Evolutionary conservation across 805 yeast species (phyloP).

Genomic region (Yamadazyma olivae): DNA sequence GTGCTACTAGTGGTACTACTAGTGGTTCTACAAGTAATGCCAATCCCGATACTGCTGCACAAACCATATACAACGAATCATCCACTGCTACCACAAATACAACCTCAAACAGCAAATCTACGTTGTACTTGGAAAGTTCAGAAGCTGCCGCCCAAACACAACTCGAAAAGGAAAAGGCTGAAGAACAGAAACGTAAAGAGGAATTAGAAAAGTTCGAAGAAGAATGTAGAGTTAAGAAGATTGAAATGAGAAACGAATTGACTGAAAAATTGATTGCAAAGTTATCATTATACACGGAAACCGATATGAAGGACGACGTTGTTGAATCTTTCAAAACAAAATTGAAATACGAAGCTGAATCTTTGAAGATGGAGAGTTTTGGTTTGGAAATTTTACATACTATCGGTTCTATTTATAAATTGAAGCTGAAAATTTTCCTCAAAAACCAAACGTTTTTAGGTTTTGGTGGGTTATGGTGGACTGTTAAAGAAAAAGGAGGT

Average conservation of each 20-base stretch:
- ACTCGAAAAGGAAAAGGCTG: slow-evolving; percentile 29
- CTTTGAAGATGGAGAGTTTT: slow-evolving; percentile 76
- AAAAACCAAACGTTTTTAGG: slow-evolving; percentile 64
- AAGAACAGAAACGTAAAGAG: slow-evolving; percentile 44
- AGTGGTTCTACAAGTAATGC: background rate
- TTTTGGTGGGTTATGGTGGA: slow-evolving; percentile 65
- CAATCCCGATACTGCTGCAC: background rate
- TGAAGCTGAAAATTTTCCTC: slow-evolving; percentile 62
- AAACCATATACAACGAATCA: background rate
- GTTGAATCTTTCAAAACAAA: slow-evolving; percentile 54
- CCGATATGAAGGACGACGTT: slow-evolving; percentile 44
- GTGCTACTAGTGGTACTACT: background rate
- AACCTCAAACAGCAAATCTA: background rate
- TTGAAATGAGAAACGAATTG: slow-evolving; percentile 62
- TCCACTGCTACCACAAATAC: background rate
- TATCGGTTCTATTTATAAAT: slow-evolving; percentile 64
- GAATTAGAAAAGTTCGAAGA: slow-evolving; percentile 69
- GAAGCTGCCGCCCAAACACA: slow-evolving; percentile 12
- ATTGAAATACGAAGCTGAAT: slow-evolving; percentile 78
- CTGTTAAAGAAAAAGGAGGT: slow-evolving; percentile 70
- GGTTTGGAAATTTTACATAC: slow-evolving; percentile 80
- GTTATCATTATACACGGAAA: slow-evolving; percentile 41
- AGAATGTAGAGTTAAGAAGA: slow-evolving; percentile 66
- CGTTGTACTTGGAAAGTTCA: slow-evolving; percentile 6
- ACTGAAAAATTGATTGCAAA: slow-evolving; percentile 51